These are phyloP conservation scores for Argentina anserina DNA, from an alignment of 306 rosid genomes.

Conservation along the genomic window DNA sequence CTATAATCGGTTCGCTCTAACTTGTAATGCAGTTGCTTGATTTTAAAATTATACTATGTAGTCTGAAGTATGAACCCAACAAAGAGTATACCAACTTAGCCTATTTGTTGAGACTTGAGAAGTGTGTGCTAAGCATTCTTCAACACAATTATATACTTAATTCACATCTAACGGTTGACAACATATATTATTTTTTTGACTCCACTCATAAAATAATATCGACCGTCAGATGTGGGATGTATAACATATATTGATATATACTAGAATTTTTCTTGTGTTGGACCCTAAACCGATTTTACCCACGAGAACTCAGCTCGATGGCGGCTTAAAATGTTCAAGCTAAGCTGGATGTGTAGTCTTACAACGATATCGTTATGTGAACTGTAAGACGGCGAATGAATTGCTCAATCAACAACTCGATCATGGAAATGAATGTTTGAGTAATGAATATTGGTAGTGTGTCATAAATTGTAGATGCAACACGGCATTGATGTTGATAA, in stretches of 20 bases:
- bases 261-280: too few species aligned
- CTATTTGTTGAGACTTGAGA: slow-evolving; percentile 5
- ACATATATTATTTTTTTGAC: too few species aligned
- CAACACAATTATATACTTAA: too few species aligned
- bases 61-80: background rate
- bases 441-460: background rate
- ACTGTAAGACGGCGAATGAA: too few species aligned
- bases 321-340: background rate
- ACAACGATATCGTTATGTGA: background rate
- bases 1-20: background rate
- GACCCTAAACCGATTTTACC: too few species aligned
- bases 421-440: background rate
- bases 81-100: background rate
- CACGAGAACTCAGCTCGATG: too few species aligned
- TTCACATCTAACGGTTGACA: too few species aligned
- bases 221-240: too few species aligned
- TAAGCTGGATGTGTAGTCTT: too few species aligned
- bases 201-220: too few species aligned
- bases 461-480: background rate
- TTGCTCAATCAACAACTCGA: background rate
- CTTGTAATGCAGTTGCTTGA: background rate
- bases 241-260: too few species aligned
- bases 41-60: background rate
- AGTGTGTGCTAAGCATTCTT: slow-evolving; percentile 22
- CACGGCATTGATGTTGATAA: background rate